These are phyloP conservation scores for Geotrichum klebahnii DNA, from an alignment of 1,139 yeast genomes.

Conservation along the genomic window DNA sequence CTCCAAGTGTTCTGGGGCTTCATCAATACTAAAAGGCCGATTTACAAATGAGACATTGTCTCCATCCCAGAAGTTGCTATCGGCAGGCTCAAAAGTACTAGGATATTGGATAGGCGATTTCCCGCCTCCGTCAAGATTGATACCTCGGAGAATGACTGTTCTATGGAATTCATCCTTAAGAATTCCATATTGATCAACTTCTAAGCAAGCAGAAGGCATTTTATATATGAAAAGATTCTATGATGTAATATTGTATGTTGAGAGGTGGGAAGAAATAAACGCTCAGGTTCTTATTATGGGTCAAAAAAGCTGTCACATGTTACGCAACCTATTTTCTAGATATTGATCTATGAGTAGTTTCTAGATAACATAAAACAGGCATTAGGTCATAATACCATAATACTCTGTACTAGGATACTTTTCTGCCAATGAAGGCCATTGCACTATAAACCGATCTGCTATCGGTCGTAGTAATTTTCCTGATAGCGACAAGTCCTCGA, in stretches of 20 bases:
- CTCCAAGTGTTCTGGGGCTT: slow-evolving; percentile 62
- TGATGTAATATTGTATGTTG: background rate
- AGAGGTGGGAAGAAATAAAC: background rate
- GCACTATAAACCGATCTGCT: slow-evolving; percentile 75
- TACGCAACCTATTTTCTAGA: too few species aligned
- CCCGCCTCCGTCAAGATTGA: slow-evolving; percentile 72
- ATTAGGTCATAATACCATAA: slow-evolving; percentile 68
- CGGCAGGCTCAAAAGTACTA: slow-evolving; percentile 40
- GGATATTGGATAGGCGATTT: slow-evolving; percentile 64
- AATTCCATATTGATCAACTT: slow-evolving; percentile 43
- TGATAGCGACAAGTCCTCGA: slow-evolving; percentile 65
- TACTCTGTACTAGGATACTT: slow-evolving; percentile 64
- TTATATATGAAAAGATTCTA: background rate
- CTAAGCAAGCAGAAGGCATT: slow-evolving; percentile 22
- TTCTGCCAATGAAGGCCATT: slow-evolving; percentile 68
- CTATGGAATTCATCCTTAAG: slow-evolving; percentile 61
- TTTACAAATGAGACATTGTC: slow-evolving; percentile 72
- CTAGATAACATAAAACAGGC: too few species aligned
- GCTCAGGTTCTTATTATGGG: too few species aligned
- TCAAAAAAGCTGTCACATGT: too few species aligned
- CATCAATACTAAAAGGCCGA: slow-evolving; percentile 69
- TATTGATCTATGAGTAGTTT: too few species aligned
- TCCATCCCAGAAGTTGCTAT: slow-evolving; percentile 57
- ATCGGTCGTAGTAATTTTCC: slow-evolving; percentile 69
- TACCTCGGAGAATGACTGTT: slow-evolving; percentile 64